Percentiles rank a stretch among this genome's conserved stretches.
Conservation (phyloP, 176 grass and related monocot genomes). For the Zea luxurians region DNA sequence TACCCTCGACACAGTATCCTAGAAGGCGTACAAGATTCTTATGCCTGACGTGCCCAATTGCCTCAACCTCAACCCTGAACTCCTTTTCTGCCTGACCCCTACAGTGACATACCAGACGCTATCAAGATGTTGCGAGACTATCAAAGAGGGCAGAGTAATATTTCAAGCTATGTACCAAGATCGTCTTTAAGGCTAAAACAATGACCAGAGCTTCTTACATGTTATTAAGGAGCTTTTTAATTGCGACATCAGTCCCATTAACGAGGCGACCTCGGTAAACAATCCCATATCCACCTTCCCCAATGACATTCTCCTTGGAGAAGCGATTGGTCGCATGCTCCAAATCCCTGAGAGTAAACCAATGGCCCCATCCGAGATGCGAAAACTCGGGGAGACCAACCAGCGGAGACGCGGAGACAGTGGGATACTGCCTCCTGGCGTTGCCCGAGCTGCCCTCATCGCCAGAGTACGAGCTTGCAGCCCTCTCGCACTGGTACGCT, state of each 20-base stretch:
- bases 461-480: slow-evolving; percentile 52
- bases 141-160: neutral
- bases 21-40: slow-evolving; percentile 78
- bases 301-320: slow-evolving; percentile 72
- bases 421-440: slow-evolving; percentile 41
- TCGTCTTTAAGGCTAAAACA: neutral
- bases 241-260: slow-evolving; percentile 64
- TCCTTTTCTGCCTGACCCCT: slow-evolving; percentile 84
- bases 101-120: neutral
- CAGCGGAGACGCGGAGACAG: slow-evolving; percentile 65
- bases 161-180: neutral
- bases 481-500: slow-evolving; percentile 49
- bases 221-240: slow-evolving; percentile 77
- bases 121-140: neutral
- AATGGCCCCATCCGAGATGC: slow-evolving; percentile 78
- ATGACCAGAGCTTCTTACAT: slow-evolving; percentile 42
- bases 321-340: slow-evolving; percentile 66
- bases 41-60: slow-evolving; percentile 73
- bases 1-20: slow-evolving; percentile 69
- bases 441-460: slow-evolving; percentile 63
- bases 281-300: slow-evolving; percentile 72
- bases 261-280: slow-evolving; percentile 63
- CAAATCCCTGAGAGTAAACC: slow-evolving; percentile 75
- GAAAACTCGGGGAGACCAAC: slow-evolving; percentile 71
- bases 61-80: slow-evolving; percentile 81